Evolutionary conservation across 2,329 filamentous ascomycete species (phyloP).

Genomic region (Neonectria magnoliae): DNA sequence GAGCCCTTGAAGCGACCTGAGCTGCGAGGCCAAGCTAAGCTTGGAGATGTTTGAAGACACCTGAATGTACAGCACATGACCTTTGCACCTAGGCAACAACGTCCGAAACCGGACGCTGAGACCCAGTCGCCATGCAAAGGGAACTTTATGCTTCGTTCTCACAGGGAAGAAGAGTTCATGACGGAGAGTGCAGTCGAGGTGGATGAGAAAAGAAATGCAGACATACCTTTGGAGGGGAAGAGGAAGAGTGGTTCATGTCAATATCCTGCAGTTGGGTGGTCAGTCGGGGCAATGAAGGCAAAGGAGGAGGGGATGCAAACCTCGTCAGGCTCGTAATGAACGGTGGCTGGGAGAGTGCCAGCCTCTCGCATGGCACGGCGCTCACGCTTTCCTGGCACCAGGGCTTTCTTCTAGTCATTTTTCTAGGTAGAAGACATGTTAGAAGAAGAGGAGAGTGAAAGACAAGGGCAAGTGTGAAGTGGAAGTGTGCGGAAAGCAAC

Average conservation of each 20-base stretch:
- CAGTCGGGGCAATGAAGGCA: not conserved
- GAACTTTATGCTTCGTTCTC: constrained; percentile 15
- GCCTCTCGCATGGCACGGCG: not conserved
- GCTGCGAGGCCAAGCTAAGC: constrained; percentile 18
- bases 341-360: not conserved
- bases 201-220: constrained; percentile 31
- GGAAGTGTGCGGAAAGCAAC: not conserved
- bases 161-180: constrained; percentile 22
- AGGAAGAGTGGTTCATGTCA: not conserved
- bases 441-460: not conserved
- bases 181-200: constrained; percentile 25
- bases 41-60: constrained; percentile 22
- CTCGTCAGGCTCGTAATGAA: not conserved
- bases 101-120: not conserved
- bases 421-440: not conserved
- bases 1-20: constrained; percentile 16
- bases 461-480: not conserved
- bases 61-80: not conserved
- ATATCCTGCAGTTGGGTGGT: not conserved
- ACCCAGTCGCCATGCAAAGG: constrained; percentile 5
- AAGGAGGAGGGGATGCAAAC: not conserved
- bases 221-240: constrained; percentile 24
- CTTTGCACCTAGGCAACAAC: not conserved
- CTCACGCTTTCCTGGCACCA: too few species aligned
- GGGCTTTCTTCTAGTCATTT: not conserved